These are phyloP conservation scores for Podospora tetraspora DNA, from an alignment of 495 filamentous ascomycete species.

Conservation along the genomic window DNA sequence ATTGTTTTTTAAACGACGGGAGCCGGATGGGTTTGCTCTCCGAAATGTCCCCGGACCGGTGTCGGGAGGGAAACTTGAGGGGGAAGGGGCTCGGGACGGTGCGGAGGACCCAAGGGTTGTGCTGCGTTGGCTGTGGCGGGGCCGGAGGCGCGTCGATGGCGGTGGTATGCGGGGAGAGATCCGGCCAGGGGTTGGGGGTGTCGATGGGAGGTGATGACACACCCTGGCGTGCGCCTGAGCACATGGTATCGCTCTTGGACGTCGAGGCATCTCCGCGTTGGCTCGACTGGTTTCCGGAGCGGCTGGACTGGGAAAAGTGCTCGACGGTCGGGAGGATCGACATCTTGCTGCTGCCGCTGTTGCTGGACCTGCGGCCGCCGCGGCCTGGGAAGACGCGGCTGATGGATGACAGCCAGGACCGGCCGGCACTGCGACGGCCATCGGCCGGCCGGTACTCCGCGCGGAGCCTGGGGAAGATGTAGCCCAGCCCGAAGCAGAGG, in stretches of 20 bases:
- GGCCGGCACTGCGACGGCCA: not conserved
- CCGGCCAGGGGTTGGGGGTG: slow-evolving; percentile 22
- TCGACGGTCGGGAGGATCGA: slow-evolving; percentile 16
- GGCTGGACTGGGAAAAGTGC: slow-evolving; percentile 7
- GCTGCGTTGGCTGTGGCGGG: not conserved
- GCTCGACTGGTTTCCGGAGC: not conserved
- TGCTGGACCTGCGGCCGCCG: not conserved
- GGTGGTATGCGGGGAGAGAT: slow-evolving; percentile 12
- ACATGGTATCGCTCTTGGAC: not conserved
- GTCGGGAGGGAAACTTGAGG: not conserved
- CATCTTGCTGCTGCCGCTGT: slow-evolving; percentile 12
- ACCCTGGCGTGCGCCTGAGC: not conserved
- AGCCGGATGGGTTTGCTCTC: not conserved
- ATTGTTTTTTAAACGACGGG: not conserved
- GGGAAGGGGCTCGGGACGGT: not conserved
- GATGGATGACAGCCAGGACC: slow-evolving; percentile 16
- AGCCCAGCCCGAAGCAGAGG: slow-evolving; percentile 46
- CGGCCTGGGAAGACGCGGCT: not conserved
- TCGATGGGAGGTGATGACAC: not conserved
- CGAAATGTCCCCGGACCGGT: not conserved
- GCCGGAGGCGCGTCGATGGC: not conserved
- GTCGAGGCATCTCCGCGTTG: not conserved
- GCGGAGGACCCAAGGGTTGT: not conserved
- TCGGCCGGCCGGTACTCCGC: slow-evolving; percentile 25
- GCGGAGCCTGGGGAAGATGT: slow-evolving; percentile 39